Conservation (phyloP, 1,284 basidiomycete species). For the Marasmius fiardii region DNA sequence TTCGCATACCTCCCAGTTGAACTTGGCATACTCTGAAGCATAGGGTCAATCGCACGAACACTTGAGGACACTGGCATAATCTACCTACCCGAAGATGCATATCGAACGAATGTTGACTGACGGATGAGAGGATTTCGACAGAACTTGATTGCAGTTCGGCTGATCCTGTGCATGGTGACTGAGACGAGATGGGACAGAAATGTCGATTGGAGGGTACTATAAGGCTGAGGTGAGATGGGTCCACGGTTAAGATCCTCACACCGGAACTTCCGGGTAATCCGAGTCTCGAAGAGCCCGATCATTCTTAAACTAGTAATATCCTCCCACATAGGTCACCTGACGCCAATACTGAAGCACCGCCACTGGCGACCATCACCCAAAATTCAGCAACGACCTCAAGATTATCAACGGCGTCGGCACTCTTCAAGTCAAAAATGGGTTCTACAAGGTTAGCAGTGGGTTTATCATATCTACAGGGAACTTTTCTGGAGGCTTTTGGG, state of each 20-base stretch:
- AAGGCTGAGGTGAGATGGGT: too few species aligned
- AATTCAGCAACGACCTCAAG: slow-evolving; percentile 4
- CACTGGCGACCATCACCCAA: background rate
- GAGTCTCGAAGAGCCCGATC: background rate
- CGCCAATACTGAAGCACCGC: background rate
- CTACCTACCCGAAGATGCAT: background rate
- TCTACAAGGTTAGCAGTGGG: slow-evolving; percentile 64
- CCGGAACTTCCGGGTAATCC: background rate
- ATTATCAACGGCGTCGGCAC: slow-evolving; percentile 23
- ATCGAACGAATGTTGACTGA: background rate
- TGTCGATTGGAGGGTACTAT: too few species aligned
- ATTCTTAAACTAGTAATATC: background rate
- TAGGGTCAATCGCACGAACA: background rate
- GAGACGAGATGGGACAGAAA: background rate
- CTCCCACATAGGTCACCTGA: background rate
- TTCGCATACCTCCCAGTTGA: slow-evolving; percentile 64
- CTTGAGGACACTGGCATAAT: background rate
- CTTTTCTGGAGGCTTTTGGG: slow-evolving; percentile 19
- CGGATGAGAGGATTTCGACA: background rate
- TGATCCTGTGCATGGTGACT: background rate
- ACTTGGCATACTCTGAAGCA: slow-evolving; percentile 48
- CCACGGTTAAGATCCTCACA: background rate
- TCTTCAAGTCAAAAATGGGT: slow-evolving; percentile 64
- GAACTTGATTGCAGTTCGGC: background rate
- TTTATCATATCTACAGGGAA: slow-evolving; percentile 14